A percentile compares a stretch with the other conserved stretches of the same genome.
Conservation (phyloP, 2,329 filamentous ascomycete species). For the Aspergillus clavatus region DNA sequence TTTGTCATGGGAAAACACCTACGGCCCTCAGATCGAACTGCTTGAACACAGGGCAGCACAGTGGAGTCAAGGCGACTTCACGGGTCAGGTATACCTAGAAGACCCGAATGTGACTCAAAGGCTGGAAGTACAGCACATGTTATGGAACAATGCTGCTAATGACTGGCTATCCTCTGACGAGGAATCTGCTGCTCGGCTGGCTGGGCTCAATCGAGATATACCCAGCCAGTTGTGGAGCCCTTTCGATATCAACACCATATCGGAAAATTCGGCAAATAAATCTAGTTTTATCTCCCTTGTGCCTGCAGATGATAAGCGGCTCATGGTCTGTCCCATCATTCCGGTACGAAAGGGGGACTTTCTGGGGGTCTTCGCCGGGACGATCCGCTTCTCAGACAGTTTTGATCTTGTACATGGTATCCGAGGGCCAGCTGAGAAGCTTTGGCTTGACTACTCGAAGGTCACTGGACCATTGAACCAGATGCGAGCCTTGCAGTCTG, state of each 20-base stretch:
- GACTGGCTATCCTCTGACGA: conserved; percentile 10
- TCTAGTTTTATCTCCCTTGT: no score
- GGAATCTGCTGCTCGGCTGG: no score
- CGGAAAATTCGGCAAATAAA: no score
- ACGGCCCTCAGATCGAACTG: conserved; percentile 12
- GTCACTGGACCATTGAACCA: conserved; percentile 5
- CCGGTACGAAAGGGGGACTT: not conserved
- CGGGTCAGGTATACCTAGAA: conserved; percentile 5
- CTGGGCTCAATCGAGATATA: no score
- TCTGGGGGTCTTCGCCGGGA: not conserved
- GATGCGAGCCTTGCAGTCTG: conserved; percentile 1
- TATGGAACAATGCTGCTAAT: conserved; percentile 13
- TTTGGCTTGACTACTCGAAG: conserved; percentile 8
- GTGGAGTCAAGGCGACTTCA: conserved; percentile 9
- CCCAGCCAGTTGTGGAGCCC: no score
- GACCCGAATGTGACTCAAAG: conserved; percentile 8
- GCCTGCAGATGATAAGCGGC: no score
- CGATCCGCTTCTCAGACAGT: not conserved
- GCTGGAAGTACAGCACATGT: conserved; percentile 4
- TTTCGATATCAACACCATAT: no score
- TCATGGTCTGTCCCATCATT: not conserved
- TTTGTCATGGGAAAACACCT: conserved; percentile 9
- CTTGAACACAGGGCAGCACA: conserved; percentile 10
- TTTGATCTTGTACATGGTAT: conserved; percentile 1
- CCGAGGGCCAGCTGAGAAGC: conserved; percentile 5